A percentile compares a stretch with the other conserved stretches of the same genome.
These are phyloP conservation scores for Clathrus columnatus DNA, from an alignment of 768 basidiomycete genomes.

Conservation along the genomic window DNA sequence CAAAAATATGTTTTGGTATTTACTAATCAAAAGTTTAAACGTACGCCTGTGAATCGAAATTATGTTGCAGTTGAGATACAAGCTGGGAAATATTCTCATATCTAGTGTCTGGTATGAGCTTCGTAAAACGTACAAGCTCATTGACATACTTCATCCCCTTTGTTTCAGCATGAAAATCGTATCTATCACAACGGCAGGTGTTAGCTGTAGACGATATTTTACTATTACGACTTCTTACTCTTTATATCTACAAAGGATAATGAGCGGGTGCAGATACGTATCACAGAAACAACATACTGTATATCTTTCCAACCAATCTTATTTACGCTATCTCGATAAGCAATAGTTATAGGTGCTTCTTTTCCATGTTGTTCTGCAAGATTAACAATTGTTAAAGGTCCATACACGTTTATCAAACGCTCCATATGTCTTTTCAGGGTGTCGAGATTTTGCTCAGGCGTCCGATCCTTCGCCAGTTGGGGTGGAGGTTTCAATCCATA, in stretches of 20 bases:
- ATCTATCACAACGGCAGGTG: conserved; percentile 24
- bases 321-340: conserved; percentile 62
- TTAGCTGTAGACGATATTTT: not conserved
- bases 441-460: conserved; percentile 61
- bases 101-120: conserved; percentile 29
- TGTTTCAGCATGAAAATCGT: conserved; percentile 91
- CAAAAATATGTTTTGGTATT: not conserved
- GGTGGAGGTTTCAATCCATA: conserved; percentile 86
- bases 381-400: conserved; percentile 76
- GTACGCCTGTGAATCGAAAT: conserved; percentile 76
- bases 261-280: not conserved
- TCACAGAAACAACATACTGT: conserved; percentile 32
- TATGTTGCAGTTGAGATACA: conserved; percentile 56
- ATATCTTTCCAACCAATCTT: conserved; percentile 48
- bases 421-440: conserved; percentile 69
- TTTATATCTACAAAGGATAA: conserved; percentile 44
- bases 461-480: conserved; percentile 61
- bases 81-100: conserved; percentile 88
- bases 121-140: conserved; percentile 10
- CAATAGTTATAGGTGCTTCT: conserved; percentile 70
- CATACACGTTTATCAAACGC: conserved; percentile 57
- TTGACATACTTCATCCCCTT: conserved; percentile 80
- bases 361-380: conserved; percentile 88
- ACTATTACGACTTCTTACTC: conserved; percentile 29
- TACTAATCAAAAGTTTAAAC: conserved; percentile 12